Base-by-base conservation (phyloP, 2,329 filamentous ascomycete species). In the Diaporthe citrichinensis region DNA sequence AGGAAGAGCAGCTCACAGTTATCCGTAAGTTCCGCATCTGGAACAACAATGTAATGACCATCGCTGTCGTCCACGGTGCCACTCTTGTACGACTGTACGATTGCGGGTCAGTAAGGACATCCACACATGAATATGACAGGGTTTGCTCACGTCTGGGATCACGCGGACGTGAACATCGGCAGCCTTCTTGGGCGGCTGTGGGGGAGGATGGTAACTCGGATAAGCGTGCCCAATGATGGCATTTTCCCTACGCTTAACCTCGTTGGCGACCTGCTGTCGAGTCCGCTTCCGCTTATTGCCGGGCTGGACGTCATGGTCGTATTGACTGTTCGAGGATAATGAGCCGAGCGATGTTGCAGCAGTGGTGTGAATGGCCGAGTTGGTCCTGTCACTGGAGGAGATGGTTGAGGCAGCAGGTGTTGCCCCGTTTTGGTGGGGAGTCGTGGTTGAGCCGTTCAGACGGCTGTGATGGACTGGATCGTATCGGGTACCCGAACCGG, bases 51-150 rank as follows among this genome's bases (percentile, higher is more conserved):
- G 82, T 98, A 99, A 84, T 99, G 97, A 7, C 97, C 97, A 80
- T 99, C 97, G 61, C 98, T 95, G 79, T 99, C 97, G 81, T 99
- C 97, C 59, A 97, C 93, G 82, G 97, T 97, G 79, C 92, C 88
- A 78, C 92, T 87, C 77, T 90, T 90, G 75, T 87, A 72, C 23
- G 73, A 41, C 75, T 76, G 44, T 23, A 31, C 9, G n/a, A 53
- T 31, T n/a, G 55, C 15, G 55, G 46, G 41, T 76, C 31, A 71
- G 59, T 65, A 68, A 67, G 41, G 12, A 68, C 51, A 34, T 59
- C 8, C 15, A 61, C 36, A 72, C 20, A 59, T 3, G 6, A 17
- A 20, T 8, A n/a, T 14, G 10, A 23, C 23, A 31, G 14, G 68
- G n/a, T 8, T 15, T 41, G 87, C 90, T 88, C 84, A 94, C 92